Evolutionary conservation across 768 basidiomycete species (phyloP).

Genomic region (Mrakia blollopis): DNA sequence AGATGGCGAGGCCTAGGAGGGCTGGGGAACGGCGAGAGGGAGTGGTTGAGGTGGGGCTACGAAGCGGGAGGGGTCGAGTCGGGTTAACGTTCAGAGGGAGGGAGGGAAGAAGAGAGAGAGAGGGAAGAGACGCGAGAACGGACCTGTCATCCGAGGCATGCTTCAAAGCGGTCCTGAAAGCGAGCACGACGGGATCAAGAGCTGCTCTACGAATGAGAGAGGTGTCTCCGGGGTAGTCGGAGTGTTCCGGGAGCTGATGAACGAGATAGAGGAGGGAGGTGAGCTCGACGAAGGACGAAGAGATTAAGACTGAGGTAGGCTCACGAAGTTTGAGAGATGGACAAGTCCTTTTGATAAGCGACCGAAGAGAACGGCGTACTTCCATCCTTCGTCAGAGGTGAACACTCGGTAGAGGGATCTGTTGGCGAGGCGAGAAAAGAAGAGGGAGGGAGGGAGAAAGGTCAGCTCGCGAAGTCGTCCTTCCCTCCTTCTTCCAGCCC

Average conservation of each 20-base stretch:
- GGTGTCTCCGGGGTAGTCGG: background rate
- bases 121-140: background rate
- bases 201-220: background rate
- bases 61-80: background rate
- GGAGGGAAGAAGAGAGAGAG: background rate
- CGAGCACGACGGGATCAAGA: slow-evolving; percentile 9
- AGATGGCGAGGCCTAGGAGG: slow-evolving; percentile 13
- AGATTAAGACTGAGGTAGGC: too few relatives aligned
- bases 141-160: slow-evolving; percentile 23
- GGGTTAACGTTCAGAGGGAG: background rate
- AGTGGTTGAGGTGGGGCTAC: background rate
- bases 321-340: background rate
- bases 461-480: background rate
- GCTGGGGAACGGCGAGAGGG: slow-evolving; percentile 6
- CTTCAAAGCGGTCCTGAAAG: slow-evolving; percentile 23
- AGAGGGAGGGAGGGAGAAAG: background rate
- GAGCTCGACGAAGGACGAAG: background rate
- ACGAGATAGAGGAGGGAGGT: background rate
- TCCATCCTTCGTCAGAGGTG: slow-evolving; percentile 7
- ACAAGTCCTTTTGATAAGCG: slow-evolving; percentile 19
- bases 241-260: background rate
- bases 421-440: background rate
- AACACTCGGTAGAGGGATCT: slow-evolving; percentile 22
- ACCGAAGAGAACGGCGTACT: slow-evolving; percentile 19
- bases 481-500: background rate